These are phyloP conservation scores for Escovopsis sp. DNA, from an alignment of 2,329 filamentous ascomycete genomes.

Conservation along the genomic window DNA sequence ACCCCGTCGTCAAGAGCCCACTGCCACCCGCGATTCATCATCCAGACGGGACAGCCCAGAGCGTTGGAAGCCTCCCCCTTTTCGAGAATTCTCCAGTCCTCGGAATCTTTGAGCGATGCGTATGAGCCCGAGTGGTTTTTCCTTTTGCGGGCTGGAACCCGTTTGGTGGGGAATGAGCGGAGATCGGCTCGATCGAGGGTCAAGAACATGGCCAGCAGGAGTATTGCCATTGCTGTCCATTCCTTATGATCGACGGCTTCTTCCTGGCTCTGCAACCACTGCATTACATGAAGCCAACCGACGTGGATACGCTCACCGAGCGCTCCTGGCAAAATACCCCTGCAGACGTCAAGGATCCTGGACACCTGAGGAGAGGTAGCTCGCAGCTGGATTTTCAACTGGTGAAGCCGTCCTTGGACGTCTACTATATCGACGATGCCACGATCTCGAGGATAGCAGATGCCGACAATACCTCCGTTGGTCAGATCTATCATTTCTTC, in stretches of 20 bases:
- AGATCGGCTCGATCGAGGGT: conserved; percentile 33
- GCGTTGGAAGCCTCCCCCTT: conserved; percentile 32
- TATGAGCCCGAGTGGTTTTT: conserved; percentile 22
- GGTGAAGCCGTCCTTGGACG: conserved; percentile 45
- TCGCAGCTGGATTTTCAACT: conserved; percentile 52
- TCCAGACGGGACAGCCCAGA: conserved; percentile 37
- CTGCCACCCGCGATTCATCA: conserved; percentile 51
- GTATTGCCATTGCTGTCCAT: conserved; percentile 53
- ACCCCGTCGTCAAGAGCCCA: conserved; percentile 50
- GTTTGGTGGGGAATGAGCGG: conserved; percentile 12
- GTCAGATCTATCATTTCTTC: conserved; percentile 31
- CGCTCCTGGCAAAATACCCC: conserved; percentile 45
- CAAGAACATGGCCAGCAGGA: conserved; percentile 50
- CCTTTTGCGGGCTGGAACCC: conserved; percentile 16
- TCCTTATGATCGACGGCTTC: conserved; percentile 38
- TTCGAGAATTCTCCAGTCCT: conserved; percentile 35
- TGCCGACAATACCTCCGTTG: conserved; percentile 33
- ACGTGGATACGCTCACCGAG: conserved; percentile 47
- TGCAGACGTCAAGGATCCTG: conserved; percentile 45
- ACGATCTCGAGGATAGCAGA: conserved; percentile 42
- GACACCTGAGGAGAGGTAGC: conserved; percentile 48
- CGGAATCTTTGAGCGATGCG: conserved; percentile 20
- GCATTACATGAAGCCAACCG: conserved; percentile 60
- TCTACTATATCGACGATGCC: conserved; percentile 55
- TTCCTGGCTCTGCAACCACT: conserved; percentile 45